Percentiles rank a stretch among this genome's conserved stretches.
Evolutionary conservation across 805 yeast genomes (phyloP).

Genomic region (Candida chauliodis): DNA sequence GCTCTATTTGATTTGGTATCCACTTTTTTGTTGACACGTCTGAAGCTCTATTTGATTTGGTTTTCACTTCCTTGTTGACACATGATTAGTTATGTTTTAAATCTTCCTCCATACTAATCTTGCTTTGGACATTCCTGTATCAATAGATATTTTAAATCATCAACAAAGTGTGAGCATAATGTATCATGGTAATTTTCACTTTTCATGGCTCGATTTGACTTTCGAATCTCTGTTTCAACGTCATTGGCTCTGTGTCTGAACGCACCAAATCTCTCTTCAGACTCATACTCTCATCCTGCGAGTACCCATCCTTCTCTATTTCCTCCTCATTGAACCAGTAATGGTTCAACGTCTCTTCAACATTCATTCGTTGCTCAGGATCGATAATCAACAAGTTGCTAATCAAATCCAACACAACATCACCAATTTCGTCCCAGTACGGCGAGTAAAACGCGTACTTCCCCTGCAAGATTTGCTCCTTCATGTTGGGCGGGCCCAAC

Average conservation of each 20-base stretch:
- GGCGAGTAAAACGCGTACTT: slow-evolving; percentile 74
- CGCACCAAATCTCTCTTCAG: slow-evolving; percentile 17
- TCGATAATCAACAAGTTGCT: slow-evolving; percentile 56
- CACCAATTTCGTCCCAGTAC: slow-evolving; percentile 71
- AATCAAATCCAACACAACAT: slow-evolving; percentile 62
- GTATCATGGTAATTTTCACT: too few relatives aligned
- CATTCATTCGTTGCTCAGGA: slow-evolving; percentile 42
- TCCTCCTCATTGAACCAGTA: slow-evolving; percentile 38
- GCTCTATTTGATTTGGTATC: too few relatives aligned
- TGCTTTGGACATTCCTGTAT: too few relatives aligned
- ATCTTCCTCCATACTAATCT: too few relatives aligned
- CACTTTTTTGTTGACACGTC: too few relatives aligned
- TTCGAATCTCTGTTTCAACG: slow-evolving; percentile 22
- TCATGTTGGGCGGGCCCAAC: slow-evolving; percentile 73
- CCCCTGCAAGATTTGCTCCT: slow-evolving; percentile 66
- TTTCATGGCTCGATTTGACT: slow-evolving; percentile 4
- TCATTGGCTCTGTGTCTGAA: slow-evolving; percentile 26
- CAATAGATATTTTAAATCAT: too few relatives aligned
- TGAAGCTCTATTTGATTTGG: too few relatives aligned
- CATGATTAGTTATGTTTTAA: too few relatives aligned
- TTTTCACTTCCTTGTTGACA: too few relatives aligned
- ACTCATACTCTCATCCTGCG: slow-evolving; percentile 1
- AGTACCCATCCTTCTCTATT: slow-evolving; percentile 4
- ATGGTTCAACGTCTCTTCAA: slow-evolving; percentile 37
- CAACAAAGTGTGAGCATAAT: too few relatives aligned